phyloP scores from a whole-genome alignment of 169 alveolate genomes.

The Plasmodium gallinaceum region DNA sequence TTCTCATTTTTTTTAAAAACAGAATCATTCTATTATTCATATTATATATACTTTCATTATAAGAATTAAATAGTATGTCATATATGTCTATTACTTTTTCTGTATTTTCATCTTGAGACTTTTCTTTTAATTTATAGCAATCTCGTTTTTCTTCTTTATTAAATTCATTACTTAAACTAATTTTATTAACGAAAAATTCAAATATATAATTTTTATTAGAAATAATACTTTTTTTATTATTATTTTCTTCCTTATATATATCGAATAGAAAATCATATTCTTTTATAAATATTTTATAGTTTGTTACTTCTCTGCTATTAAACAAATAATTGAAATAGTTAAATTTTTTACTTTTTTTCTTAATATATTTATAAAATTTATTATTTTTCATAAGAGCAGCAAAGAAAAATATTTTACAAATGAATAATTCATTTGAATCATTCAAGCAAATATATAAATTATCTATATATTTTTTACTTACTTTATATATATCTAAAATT shows the following conservation, averaged over 20 bases:
- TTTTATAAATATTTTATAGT: constrained; percentile 13
- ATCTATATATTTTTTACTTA: not conserved
- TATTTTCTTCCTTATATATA: constrained; percentile 13
- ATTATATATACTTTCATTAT: constrained; percentile 28
- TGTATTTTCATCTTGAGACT: not conserved
- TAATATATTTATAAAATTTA: constrained; percentile 5
- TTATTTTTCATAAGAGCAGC: not conserved
- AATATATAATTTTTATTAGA: constrained; percentile 3
- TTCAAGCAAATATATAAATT: constrained; percentile 32
- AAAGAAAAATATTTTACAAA: constrained; percentile 44
- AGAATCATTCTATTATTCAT: constrained; percentile 11
- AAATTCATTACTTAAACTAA: not conserved
- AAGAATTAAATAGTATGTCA: constrained; percentile 18
- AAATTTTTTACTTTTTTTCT: constrained; percentile 7
- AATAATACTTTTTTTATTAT: not conserved
- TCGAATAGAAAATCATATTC: constrained; percentile 33
- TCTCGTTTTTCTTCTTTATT: not conserved
- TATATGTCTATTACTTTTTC: constrained; percentile 9
- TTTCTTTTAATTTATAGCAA: not conserved
- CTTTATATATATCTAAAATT: constrained; percentile 23
- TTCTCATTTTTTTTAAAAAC: constrained; percentile 26
- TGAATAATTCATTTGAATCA: constrained; percentile 9
- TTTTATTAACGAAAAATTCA: constrained; percentile 24
- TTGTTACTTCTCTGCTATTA: constrained; percentile 7
- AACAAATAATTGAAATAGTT: constrained; percentile 34